Evolutionary conservation across 1,284 basidiomycete species (phyloP), one percentile per base, ranked within the genome.

Genomic region (Ustilago sp.): DNA sequence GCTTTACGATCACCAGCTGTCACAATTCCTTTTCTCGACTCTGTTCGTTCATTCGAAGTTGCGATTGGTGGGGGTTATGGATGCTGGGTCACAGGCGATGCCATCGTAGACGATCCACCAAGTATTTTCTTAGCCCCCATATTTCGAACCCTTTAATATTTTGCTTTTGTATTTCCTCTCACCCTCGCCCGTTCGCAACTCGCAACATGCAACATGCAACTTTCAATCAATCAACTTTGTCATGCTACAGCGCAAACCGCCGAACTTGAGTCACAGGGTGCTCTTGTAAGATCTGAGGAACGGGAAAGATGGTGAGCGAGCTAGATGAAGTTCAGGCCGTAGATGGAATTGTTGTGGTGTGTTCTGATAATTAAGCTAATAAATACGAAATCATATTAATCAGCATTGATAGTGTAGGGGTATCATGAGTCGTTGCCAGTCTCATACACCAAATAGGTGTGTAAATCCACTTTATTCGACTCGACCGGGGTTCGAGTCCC

Each of bases 11-110:
- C 63, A 68, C 15, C 77, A 83, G 61, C 62, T 85, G 39, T 79
- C 78, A 55, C 83, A 76, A 54, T 78, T 81, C 43, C 66, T 82
- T 36, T 85, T 83, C 47, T 78, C 82, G 34, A 83, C 84, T 8
- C 76, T 85, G 17, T 85, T 85, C 45, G 61, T 85, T 11, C 80
- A 77, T 43, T 81, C 74, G 11, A 50, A 65, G 4, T 19, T 79
- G 23, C 68, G 72, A 15, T 63, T 79, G n/a, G 73, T 77, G 9
- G 77, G 78, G 1, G 5, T 80, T 12, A 62, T 74, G 28, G 67
- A 74, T 52, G 41, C 59, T 5, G 45, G 48, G 3, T 39, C 59
- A 28, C 38, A 19, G 7, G 8, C 52, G 9, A 68, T 58, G 58
- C 63, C 48, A 4, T 13, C 23, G 12, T 31, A 50, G 48, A 50